A percentile compares a stretch with the other conserved stretches of the same genome.
Evolutionary conservation across 805 yeast species (phyloP).

Genomic region (Starmerella roubikii): DNA sequence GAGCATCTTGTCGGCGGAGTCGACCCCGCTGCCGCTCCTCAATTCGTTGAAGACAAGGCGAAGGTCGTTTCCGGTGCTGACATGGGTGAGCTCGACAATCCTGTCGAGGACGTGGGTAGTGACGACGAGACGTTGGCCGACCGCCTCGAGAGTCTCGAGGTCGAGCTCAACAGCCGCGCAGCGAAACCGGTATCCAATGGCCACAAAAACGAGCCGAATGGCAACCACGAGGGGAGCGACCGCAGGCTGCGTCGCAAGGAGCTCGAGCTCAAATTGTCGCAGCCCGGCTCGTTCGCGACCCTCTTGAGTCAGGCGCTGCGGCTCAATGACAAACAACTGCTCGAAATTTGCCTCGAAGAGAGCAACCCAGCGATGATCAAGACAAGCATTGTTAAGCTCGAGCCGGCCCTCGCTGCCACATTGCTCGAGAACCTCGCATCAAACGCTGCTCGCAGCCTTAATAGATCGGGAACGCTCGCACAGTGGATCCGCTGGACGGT

Average conservation of each 20-base stretch:
- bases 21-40: conserved; percentile 34
- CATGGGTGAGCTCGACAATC: conserved; percentile 24
- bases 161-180: conserved; percentile 11
- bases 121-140: conserved; percentile 30
- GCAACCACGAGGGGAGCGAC: conserved; percentile 21
- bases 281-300: conserved; percentile 67
- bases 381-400: conserved; percentile 42
- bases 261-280: conserved; percentile 34
- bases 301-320: conserved; percentile 80
- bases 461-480: conserved; percentile 37
- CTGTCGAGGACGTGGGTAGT: too few species aligned
- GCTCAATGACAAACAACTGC: conserved; percentile 70
- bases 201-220: conserved; percentile 1
- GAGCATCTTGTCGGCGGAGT: conserved; percentile 20
- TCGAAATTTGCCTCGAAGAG: conserved; percentile 64
- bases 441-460: conserved; percentile 39
- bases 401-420: conserved; percentile 30
- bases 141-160: conserved; percentile 28
- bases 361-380: conserved; percentile 40
- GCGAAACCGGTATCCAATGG: neutral
- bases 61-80: conserved; percentile 28
- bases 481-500: conserved; percentile 76
- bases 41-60: conserved; percentile 26
- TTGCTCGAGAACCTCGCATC: conserved; percentile 37
- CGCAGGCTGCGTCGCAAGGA: conserved; percentile 6